Conservation (phyloP, 805 yeast genomes). For the Lachancea nothofagi region DNA sequence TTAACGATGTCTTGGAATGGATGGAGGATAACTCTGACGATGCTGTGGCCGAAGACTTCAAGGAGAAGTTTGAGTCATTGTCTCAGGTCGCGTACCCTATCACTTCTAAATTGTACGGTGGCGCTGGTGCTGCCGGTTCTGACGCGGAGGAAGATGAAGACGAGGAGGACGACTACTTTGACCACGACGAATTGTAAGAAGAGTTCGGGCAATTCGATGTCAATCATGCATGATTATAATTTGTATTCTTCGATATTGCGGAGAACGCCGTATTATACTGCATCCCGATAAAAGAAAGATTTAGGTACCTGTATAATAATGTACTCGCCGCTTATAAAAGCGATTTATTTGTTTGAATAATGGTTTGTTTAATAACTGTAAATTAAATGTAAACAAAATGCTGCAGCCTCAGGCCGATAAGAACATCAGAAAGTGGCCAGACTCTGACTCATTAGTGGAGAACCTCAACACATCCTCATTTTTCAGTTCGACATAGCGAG, state of each 20-base stretch:
- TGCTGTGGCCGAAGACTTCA: constrained; percentile 89
- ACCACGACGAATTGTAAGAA: constrained; percentile 60
- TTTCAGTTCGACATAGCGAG: constrained; percentile 39
- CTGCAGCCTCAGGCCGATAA: constrained; percentile 14
- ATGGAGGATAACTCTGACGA: constrained; percentile 80
- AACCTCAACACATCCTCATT: constrained; percentile 39
- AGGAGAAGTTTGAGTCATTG: constrained; percentile 82
- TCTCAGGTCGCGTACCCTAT: constrained; percentile 85
- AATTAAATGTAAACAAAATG: no score
- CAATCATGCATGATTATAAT: constrained; percentile 8
- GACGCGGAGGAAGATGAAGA: constrained; percentile 52
- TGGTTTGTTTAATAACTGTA: no score
- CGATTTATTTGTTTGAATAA: neutral
- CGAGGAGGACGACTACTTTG: constrained; percentile 50
- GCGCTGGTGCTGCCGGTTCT: constrained; percentile 42
- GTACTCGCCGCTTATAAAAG: neutral
- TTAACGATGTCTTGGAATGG: constrained; percentile 82
- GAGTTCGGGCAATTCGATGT: no score
- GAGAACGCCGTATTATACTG: neutral
- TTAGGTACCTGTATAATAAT: constrained; percentile 2
- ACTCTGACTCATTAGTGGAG: constrained; percentile 33
- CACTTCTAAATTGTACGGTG: constrained; percentile 76
- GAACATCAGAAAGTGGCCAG: constrained; percentile 25
- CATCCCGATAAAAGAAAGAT: neutral
- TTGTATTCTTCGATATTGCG: neutral